These are phyloP conservation scores for Solanum hybrid DNA, from an alignment of 305 asterid species.

Conservation along the genomic window DNA sequence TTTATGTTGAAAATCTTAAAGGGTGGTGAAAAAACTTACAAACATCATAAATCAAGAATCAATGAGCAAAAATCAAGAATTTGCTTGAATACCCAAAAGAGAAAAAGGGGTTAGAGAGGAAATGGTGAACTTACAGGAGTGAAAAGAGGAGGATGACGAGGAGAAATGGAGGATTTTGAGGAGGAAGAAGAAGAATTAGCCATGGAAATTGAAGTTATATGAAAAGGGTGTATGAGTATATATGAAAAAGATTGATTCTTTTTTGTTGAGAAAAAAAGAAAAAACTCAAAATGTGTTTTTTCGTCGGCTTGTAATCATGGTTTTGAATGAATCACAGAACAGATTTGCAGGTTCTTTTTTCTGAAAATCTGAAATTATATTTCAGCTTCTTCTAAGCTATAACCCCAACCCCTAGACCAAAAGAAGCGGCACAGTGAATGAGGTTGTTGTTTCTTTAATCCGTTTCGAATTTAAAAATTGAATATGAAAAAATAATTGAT, in stretches of 20 bases:
- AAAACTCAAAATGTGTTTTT: neutral
- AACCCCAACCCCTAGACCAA: neutral
- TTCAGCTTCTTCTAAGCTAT: neutral
- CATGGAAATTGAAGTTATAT: neutral
- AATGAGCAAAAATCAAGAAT: neutral
- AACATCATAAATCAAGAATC: neutral
- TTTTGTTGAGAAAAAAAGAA: neutral
- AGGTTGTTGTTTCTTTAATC: rapidly evolving
- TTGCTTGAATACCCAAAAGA: neutral
- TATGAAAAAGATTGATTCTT: neutral
- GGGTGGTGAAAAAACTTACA: neutral
- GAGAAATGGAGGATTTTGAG: constrained; percentile 45
- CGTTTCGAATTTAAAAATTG: rapidly evolving
- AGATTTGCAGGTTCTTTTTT: constrained; percentile 16
- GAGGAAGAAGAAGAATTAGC: constrained; percentile 37
- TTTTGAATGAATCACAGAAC: constrained; percentile 7
- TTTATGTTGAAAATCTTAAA: neutral
- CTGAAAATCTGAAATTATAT: neutral
- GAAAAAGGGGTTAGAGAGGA: neutral
- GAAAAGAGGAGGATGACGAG: constrained; percentile 56
- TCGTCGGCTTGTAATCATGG: constrained; percentile 33
- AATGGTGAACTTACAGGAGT: constrained; percentile 47
- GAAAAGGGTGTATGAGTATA: neutral
- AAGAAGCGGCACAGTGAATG: no score
- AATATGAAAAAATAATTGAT: no score